Base-by-base conservation (phyloP, 1,284 basidiomycete species). In the Omphalotus olearius region DNA sequence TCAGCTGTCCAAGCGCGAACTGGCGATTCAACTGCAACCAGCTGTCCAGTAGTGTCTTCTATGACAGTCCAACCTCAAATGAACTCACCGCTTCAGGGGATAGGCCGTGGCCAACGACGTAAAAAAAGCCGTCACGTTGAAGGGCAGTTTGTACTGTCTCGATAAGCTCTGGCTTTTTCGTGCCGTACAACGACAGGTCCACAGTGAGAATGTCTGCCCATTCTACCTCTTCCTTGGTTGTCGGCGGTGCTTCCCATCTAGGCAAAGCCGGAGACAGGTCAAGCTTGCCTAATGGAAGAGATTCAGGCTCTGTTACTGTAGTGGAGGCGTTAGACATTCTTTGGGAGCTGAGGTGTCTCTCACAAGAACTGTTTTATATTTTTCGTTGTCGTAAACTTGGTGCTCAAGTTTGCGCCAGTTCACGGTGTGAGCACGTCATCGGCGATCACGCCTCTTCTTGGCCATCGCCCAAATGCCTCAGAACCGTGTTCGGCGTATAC, bases 141-240 rank as follows among this genome's bases (percentile, higher is more conserved):
- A 71, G 58, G 0, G 69, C 68, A 20, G 61, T 65, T 28, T 59
- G 54, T 1, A 71, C 66, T 1, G 61, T 66, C 23, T 64, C 47
- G 26, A 67, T 60, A 14, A 70, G 64, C 50, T 60, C 59, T 16
- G 59, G 54, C 43, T 59, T 60, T 20, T 64, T 45, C 6, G 65
- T 64, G 7, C 65, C 64, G 51, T 64, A 68, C 38, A 62, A 55
- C 13, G 66, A 64, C 4, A 71, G 55, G 52, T 71, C 69, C 17
- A 71, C 65, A 11, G 69, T 69, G 45, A 68, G 58, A 40, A 71
- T 67, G 49, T 71, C 65, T 2, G 69, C 69, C 69, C 68, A 71
- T 49, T 69, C 66, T 10, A 69, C 52, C 0, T 64, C 59, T 26
- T 62, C 55, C 23, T 57, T 53, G 3, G 67, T 67, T 3, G 56